Evolutionary conservation across 2,329 filamentous ascomycete species (phyloP), one percentile per base, ranked within the genome.

Genomic region (Nothophoma quercina): DNA sequence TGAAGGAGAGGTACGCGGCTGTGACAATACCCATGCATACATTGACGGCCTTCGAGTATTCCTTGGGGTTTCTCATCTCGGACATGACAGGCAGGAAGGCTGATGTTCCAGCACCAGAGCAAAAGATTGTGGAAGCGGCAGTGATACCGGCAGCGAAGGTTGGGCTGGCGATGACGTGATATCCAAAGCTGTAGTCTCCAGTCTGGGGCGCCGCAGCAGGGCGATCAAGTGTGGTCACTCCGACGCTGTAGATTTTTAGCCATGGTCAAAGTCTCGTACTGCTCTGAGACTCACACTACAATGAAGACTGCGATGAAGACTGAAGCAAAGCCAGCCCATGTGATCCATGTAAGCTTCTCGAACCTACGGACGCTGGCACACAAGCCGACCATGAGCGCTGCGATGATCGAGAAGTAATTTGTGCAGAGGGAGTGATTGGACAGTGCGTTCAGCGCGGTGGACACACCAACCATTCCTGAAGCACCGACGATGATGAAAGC

Each of bases 51-150:
- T 86, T 87, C 54, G 78, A 79, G 68, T 83, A 88, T 59, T 87
- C 83, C 16, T 75, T 76, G 0, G 85, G 85, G 23, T 79, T 77
- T 22, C 55, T 77, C 85, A 88, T 88, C 72, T 88, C 86, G 0
- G 81, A 83, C 45, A 88, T 88, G 51, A 88, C 83, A 4, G 85
- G 84, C 1, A 88, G 72, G 63, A 87, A 88, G 1, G 83, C 83
- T 0, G 80, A 82, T 0, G 84, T 86, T 15, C 81, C 83, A 0
- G 84, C 82, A 6, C 79, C 80, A 2, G 83, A 84, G 50, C 83
- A 80, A 70, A 87, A 85, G 56, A 88, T 86, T 2, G 82, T 85
- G 2, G 78, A 77, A 0, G 30, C 58, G 3, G 84, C 82, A 0
- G 80, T 81, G 60, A 88, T 85, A 7, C 83, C 85, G 1, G 78